These are phyloP conservation scores for Fraxinus americana DNA, from an alignment of 257 asterid genomes.

Conservation along the genomic window DNA sequence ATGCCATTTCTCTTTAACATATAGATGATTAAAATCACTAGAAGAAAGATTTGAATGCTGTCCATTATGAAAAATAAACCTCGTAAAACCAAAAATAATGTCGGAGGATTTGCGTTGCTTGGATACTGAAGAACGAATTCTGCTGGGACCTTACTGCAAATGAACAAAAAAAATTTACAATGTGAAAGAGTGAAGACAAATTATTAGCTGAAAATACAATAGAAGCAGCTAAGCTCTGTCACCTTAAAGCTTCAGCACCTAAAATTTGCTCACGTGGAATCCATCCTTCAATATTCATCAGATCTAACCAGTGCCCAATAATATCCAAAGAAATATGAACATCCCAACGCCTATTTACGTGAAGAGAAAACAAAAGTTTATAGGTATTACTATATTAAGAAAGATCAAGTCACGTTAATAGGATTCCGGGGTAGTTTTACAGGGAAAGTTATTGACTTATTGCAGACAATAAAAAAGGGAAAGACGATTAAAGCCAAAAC, in stretches of 20 bases:
- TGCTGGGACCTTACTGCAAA: constrained; percentile 91
- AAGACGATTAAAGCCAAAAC: background rate
- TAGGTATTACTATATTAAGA: background rate
- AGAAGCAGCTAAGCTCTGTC: constrained; percentile 26
- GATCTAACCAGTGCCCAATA: constrained; percentile 95
- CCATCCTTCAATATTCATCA: constrained; percentile 98
- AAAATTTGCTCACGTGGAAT: constrained; percentile 98
- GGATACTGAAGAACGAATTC: constrained; percentile 95
- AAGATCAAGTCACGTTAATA: constrained; percentile 1
- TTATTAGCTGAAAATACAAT: constrained; percentile 10
- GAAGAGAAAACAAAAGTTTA: constrained; percentile 20
- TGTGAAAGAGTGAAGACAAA: constrained; percentile 11
- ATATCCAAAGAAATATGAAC: constrained; percentile 80
- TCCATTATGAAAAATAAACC: constrained; percentile 44
- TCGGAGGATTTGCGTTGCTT: constrained; percentile 94
- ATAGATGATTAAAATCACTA: constrained; percentile 3
- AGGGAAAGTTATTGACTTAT: background rate
- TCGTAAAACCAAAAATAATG: constrained; percentile 74
- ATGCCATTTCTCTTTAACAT: constrained; percentile 15
- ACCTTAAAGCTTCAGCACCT: constrained; percentile 98
- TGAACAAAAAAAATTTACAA: constrained; percentile 26
- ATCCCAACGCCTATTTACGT: constrained; percentile 91
- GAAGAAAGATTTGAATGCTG: background rate
- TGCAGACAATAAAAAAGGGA: background rate
- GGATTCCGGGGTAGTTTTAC: background rate